Base-by-base conservation (phyloP, 805 yeast genomes). In the Spathaspora arborariae region DNA sequence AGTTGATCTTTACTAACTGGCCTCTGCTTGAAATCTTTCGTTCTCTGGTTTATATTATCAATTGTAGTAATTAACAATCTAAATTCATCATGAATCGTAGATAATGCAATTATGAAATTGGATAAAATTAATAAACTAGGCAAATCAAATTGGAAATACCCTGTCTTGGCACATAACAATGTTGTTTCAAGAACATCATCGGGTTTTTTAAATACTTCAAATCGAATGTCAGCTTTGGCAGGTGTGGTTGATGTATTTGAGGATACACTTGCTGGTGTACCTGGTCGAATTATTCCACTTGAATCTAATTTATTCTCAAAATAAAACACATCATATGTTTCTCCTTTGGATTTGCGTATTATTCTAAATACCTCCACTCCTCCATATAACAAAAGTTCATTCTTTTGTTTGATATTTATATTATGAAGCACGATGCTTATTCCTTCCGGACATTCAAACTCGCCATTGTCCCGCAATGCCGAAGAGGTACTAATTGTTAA, bases 211-310 rank as follows among this genome's bases (percentile, higher is more conserved):
- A 72, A 69, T 19, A 72, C 47, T 55, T 82, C 86, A 56, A 82
- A 78, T 27, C 83, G 56, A 2, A 82, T 41, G 52, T 82, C 88
- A 5, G 77, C 75, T 36, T 71, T 72, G 1, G 53, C 16, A 5
- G 54, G 48, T 16, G 50, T 24, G 2, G 47, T 19, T 2, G 50
- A 35, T 18, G 53, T 35, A 18, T 44, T 21, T 8, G 50, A 43
- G 26, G 39, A 41, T 15, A 38, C n/a, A 37, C 45, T 47, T 24
- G 39, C 21, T 5, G 47, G 43, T n/a, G 49, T 39, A 7, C 39
- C 20, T 2, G 49, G 35, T 16, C 41, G 20, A 26, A n/a, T 21
- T 4, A 24, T 16, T 5, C 2, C 16, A 15, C 15, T 20, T n/a
- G 42, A 5, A 19, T 33, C 39, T 9, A 30, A 30, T 7, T 30